Percentiles rank a stretch among this genome's conserved stretches.
phyloP scores from a whole-genome alignment of 305 asterid species.

The Rubia tinctorum region DNA sequence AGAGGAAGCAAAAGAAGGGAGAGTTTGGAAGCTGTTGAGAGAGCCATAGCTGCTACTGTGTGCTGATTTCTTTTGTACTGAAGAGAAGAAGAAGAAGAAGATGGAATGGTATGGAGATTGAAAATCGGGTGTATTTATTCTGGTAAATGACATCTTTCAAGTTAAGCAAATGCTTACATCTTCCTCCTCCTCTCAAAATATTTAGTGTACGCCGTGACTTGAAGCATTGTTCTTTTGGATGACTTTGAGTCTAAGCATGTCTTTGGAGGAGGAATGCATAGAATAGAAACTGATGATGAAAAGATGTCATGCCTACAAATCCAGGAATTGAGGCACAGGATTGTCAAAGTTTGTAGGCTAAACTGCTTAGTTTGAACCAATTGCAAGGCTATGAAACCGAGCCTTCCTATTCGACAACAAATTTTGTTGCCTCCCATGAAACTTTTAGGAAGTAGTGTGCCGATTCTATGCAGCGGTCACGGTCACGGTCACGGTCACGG shows the following conservation, averaged over 20 bases:
- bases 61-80: conserved; percentile 12
- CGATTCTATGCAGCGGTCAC: neutral
- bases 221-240: conserved; percentile 42
- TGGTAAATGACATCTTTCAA: conserved; percentile 29
- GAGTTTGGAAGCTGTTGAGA: conserved; percentile 31
- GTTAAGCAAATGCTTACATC: conserved; percentile 26
- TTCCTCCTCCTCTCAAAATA: neutral
- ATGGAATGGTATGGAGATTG: conserved; percentile 21
- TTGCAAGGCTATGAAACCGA: neutral
- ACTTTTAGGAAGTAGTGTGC: no score
- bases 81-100: no score
- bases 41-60: conserved; percentile 34
- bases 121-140: conserved; percentile 16
- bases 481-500: neutral
- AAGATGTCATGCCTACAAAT: conserved; percentile 5
- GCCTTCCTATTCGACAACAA: neutral
- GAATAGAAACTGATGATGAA: neutral
- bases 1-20: conserved; percentile 33
- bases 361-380: neutral
- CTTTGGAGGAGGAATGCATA: neutral
- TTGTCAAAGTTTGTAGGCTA: neutral
- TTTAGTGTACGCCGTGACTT: conserved; percentile 44
- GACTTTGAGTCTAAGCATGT: conserved; percentile 50
- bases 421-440: no score
- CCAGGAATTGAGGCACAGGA: neutral